A percentile compares a stretch with the other conserved stretches of the same genome.
Evolutionary conservation across 768 basidiomycete genomes (phyloP).

Genomic region (Cystobasidium tubakii): DNA sequence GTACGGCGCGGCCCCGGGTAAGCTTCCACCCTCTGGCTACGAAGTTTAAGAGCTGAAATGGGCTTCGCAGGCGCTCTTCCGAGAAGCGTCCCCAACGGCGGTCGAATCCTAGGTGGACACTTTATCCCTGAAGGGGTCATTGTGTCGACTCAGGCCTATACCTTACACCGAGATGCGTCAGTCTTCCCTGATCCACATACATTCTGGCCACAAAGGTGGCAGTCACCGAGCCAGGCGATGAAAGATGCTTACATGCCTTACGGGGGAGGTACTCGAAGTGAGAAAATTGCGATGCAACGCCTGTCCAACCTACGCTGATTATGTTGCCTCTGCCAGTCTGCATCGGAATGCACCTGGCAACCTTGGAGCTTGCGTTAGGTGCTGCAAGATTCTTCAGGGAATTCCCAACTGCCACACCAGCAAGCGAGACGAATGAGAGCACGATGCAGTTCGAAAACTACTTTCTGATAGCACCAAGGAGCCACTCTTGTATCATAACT

Average conservation of each 20-base stretch:
- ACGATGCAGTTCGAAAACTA: conserved; percentile 1
- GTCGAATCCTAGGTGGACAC: background rate
- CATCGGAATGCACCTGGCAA: conserved; percentile 3
- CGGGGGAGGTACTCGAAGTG: conserved; percentile 9
- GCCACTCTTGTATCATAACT: conserved; percentile 1
- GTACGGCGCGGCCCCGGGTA: conserved; percentile 9
- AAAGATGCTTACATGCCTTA: conserved; percentile 20
- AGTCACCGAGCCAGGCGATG: background rate
- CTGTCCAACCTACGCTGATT: background rate
- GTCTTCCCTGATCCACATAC: background rate
- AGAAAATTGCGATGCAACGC: background rate
- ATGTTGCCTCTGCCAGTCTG: background rate
- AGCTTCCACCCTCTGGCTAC: too few relatives aligned
- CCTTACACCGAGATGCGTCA: background rate
- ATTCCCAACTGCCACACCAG: background rate
- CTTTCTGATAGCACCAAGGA: background rate
- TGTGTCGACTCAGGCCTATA: conserved; percentile 15
- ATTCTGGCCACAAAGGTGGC: conserved; percentile 5
- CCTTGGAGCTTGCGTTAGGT: background rate
- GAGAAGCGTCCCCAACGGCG: background rate
- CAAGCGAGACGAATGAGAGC: background rate
- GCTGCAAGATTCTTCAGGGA: conserved; percentile 3
- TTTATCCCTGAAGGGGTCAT: background rate
- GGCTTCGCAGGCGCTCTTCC: background rate
- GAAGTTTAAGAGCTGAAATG: too few relatives aligned